phyloP scores from a whole-genome alignment of 805 yeast genomes.

The Candida maris region DNA sequence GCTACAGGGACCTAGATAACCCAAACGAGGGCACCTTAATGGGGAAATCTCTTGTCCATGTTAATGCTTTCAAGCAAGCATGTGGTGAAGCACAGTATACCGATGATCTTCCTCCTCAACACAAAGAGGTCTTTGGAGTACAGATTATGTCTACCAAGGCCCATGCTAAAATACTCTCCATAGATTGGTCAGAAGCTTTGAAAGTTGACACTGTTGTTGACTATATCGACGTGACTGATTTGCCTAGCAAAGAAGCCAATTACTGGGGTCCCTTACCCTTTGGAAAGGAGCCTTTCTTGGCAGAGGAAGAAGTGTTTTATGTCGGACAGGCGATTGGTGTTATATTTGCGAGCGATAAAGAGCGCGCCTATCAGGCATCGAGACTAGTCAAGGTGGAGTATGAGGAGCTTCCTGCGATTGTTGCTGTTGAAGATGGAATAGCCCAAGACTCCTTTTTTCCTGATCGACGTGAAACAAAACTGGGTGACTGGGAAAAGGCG shows the following conservation, averaged over 20 bases:
- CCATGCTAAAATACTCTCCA: constrained; percentile 39
- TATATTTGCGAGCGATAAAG: constrained; percentile 36
- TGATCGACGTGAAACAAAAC: constrained; percentile 30
- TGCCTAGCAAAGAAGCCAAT: constrained; percentile 35
- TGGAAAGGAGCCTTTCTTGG: constrained; percentile 43
- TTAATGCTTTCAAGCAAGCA: constrained; percentile 44
- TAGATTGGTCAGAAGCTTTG: constrained; percentile 37
- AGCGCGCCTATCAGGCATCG: constrained; percentile 40
- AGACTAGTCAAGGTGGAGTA: constrained; percentile 40
- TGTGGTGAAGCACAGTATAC: constrained; percentile 46
- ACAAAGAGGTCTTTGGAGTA: constrained; percentile 40
- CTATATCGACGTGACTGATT: constrained; percentile 38
- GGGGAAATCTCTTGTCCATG: constrained; percentile 41
- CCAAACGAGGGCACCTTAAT: constrained; percentile 36
- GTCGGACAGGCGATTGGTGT: constrained; percentile 45
- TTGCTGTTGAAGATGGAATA: constrained; percentile 43
- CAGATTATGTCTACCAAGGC: constrained; percentile 42
- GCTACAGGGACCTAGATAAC: constrained; percentile 37
- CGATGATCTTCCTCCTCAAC: constrained; percentile 42
- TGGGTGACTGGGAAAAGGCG: constrained; percentile 40
- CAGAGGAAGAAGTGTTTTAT: constrained; percentile 38
- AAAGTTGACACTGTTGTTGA: constrained; percentile 40
- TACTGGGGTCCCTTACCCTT: constrained; percentile 40
- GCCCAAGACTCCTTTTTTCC: constrained; percentile 37
- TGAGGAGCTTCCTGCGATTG: constrained; percentile 38